Conservation (phyloP, 176 grass and related monocot genomes). For the Musa acuminata region DNA sequence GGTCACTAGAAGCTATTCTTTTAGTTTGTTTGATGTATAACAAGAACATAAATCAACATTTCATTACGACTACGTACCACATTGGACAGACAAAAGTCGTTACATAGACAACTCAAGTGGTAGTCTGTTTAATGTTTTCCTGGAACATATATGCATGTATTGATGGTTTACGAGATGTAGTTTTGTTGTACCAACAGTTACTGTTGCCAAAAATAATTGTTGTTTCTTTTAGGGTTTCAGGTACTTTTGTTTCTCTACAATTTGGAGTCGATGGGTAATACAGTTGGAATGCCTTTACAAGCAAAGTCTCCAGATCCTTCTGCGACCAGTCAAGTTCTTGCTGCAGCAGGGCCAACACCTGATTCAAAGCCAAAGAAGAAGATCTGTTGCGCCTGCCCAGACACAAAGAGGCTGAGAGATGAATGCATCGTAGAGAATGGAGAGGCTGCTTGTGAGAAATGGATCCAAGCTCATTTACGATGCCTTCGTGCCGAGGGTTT, state of each 20-base stretch:
- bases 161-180: too few relatives aligned
- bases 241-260: background rate
- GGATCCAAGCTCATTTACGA: slow-evolving; percentile 67
- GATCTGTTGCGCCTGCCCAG: slow-evolving; percentile 83
- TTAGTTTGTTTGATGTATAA: too few relatives aligned
- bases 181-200: too few relatives aligned
- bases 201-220: too few relatives aligned
- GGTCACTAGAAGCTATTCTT: too few relatives aligned
- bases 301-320: background rate
- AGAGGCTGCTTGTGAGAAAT: slow-evolving; percentile 59
- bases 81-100: too few relatives aligned
- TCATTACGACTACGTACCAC: too few relatives aligned
- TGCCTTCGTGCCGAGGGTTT: slow-evolving; percentile 79
- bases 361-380: slow-evolving; percentile 67
- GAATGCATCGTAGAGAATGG: slow-evolving; percentile 76
- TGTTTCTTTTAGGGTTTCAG: background rate
- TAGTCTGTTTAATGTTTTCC: too few relatives aligned
- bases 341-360: background rate
- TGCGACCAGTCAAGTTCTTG: background rate
- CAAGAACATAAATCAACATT: too few relatives aligned
- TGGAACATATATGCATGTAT: too few relatives aligned
- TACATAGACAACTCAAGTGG: too few relatives aligned
- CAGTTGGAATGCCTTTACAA: background rate
- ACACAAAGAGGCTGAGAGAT: slow-evolving; percentile 80
- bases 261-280: background rate